phyloP scores from a whole-genome alignment of 352 stramenopile species.

The Phytophthora europaea region DNA sequence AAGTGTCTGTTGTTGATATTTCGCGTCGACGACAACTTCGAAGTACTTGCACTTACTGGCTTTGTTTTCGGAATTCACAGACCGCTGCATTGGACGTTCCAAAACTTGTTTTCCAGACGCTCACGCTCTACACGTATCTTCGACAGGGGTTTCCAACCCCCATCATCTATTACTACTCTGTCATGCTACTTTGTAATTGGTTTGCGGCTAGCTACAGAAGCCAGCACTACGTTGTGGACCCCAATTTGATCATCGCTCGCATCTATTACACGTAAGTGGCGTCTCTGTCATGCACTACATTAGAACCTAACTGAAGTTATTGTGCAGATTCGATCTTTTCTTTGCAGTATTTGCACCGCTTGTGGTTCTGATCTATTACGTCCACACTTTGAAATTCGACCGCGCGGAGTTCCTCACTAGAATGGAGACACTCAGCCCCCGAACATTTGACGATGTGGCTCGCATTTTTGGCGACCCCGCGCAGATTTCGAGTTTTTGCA shows the following conservation, averaged over 20 bases:
- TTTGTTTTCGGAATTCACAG: neutral
- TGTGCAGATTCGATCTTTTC: neutral
- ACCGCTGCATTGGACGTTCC: neutral
- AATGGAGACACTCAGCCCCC: neutral
- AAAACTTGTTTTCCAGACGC: neutral
- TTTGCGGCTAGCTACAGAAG: neutral
- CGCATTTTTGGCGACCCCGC: neutral
- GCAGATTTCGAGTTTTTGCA: neutral
- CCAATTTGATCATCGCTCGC: neutral
- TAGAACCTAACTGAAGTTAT: neutral
- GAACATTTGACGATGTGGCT: neutral
- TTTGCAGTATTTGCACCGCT: neutral
- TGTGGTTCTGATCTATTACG: neutral
- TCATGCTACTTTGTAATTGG: neutral
- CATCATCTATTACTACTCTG: neutral
- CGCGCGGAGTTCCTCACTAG: neutral
- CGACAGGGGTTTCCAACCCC: neutral
- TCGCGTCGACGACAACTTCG: neutral
- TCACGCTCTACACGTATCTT: slow-evolving; percentile 1
- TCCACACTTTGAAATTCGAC: neutral
- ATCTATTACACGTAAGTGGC: neutral
- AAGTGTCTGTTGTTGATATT: neutral
- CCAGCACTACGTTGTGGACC: slow-evolving; percentile 1
- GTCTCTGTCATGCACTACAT: neutral
- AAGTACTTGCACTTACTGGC: neutral